Evolutionary conservation across 805 yeast species (phyloP).

Genomic region (Dipodascopsis uninucleata): DNA sequence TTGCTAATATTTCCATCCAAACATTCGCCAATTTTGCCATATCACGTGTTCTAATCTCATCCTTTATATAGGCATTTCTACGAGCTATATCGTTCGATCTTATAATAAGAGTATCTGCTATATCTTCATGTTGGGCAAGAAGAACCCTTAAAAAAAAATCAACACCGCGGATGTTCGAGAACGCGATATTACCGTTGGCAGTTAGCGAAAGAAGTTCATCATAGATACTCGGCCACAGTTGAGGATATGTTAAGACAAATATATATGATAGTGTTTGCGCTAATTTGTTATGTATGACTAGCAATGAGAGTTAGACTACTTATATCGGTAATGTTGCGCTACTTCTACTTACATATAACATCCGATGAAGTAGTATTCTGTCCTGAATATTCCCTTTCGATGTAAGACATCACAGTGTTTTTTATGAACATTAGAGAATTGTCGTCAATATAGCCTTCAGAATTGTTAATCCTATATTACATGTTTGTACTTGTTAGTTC

Average conservation of each 20-base stretch:
- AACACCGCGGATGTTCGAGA: slow-evolving; percentile 44
- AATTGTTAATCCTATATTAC: slow-evolving; percentile 6
- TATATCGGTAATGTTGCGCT: slow-evolving; percentile 22
- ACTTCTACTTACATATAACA: slow-evolving; percentile 16
- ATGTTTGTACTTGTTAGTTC: background rate
- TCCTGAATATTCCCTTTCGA: slow-evolving; percentile 33
- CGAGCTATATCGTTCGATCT: slow-evolving; percentile 57
- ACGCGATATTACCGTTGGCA: slow-evolving; percentile 31
- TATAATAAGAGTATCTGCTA: slow-evolving; percentile 84
- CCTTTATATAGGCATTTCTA: slow-evolving; percentile 72
- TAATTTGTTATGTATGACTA: slow-evolving; percentile 44
- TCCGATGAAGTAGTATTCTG: slow-evolving; percentile 14
- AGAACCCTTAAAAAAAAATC: slow-evolving; percentile 77
- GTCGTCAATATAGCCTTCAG: slow-evolving; percentile 35
- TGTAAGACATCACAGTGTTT: slow-evolving; percentile 46
- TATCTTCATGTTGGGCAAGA: slow-evolving; percentile 77
- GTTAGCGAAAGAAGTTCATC: slow-evolving; percentile 46
- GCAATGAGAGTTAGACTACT: background rate
- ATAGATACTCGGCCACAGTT: slow-evolving; percentile 50
- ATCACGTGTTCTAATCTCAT: slow-evolving; percentile 72
- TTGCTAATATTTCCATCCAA: slow-evolving; percentile 61
- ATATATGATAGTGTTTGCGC: slow-evolving; percentile 53
- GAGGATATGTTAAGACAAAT: slow-evolving; percentile 48
- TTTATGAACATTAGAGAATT: slow-evolving; percentile 49
- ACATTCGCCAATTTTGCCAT: slow-evolving; percentile 58